Percentiles rank a stretch among this genome's conserved stretches.
phyloP scores from a whole-genome alignment of 2,329 filamentous ascomycete genomes.

The Colletotrichum spinosum region DNA sequence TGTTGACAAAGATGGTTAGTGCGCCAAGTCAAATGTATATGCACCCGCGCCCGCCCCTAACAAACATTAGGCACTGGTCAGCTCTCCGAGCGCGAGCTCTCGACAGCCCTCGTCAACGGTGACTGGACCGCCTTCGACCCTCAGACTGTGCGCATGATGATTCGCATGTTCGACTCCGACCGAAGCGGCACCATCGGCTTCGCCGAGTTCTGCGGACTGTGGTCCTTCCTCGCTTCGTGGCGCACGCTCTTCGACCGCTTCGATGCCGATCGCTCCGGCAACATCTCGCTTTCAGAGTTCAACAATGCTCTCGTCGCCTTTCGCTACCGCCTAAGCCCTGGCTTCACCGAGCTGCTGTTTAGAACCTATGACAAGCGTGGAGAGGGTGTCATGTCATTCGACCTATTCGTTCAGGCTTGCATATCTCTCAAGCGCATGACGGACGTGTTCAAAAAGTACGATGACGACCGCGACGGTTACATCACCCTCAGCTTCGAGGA shows the following conservation, averaged over 20 bases:
- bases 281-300: slow-evolving; percentile 89
- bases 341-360: slow-evolving; percentile 89
- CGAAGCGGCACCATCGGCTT: slow-evolving; percentile 91
- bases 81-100: slow-evolving; percentile 87
- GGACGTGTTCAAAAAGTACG: slow-evolving; percentile 98
- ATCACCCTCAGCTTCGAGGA: slow-evolving; percentile 87
- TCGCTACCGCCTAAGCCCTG: slow-evolving; percentile 87
- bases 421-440: slow-evolving; percentile 99
- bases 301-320: slow-evolving; percentile 91
- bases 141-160: slow-evolving; percentile 98
- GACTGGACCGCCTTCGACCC: slow-evolving; percentile 95
- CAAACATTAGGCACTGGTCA: slow-evolving; percentile 74
- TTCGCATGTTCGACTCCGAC: slow-evolving; percentile 98
- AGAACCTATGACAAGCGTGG: slow-evolving; percentile 85
- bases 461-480: slow-evolving; percentile 95
- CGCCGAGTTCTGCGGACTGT: slow-evolving; percentile 95
- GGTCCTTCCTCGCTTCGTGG: slow-evolving; percentile 97
- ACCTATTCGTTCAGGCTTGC: slow-evolving; percentile 97
- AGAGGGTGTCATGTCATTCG: slow-evolving; percentile 84
- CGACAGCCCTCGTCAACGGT: slow-evolving; percentile 92
- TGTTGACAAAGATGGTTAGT: slow-evolving; percentile 84
- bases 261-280: slow-evolving; percentile 87
- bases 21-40: neutral
- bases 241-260: slow-evolving; percentile 94
- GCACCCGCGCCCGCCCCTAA: slow-evolving; percentile 10